Evolutionary conservation across 768 basidiomycete genomes (phyloP).

Genomic region (Mycena galericulata): DNA sequence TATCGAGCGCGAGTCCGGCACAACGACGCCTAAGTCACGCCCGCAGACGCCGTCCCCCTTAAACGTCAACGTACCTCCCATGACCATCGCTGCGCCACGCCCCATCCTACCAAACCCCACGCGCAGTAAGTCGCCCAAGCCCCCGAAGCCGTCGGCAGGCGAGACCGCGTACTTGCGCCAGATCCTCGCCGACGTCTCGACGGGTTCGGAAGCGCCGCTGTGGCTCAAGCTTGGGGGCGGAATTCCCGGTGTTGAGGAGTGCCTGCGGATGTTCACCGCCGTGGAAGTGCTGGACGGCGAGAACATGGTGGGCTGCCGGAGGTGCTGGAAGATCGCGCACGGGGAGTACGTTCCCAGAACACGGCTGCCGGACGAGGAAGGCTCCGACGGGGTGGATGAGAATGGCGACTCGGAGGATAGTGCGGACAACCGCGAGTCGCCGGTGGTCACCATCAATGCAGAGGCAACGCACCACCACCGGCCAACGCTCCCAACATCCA

Average conservation of each 20-base stretch:
- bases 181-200: slow-evolving; percentile 73
- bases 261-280: slow-evolving; percentile 87
- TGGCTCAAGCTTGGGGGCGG: slow-evolving; percentile 48
- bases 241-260: slow-evolving; percentile 78
- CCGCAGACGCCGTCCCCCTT: slow-evolving; percentile 16
- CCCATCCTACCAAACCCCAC: slow-evolving; percentile 37
- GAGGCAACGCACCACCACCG: slow-evolving; percentile 34
- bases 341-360: slow-evolving; percentile 57
- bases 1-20: neutral
- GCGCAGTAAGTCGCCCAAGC: slow-evolving; percentile 59
- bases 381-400: slow-evolving; percentile 47
- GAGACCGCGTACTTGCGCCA: slow-evolving; percentile 77
- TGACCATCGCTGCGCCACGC: slow-evolving; percentile 36
- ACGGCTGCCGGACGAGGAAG: slow-evolving; percentile 40
- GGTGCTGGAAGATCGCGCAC: slow-evolving; percentile 94
- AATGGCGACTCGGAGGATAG: slow-evolving; percentile 48
- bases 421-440: slow-evolving; percentile 43
- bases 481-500: slow-evolving; percentile 50
- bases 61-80: slow-evolving; percentile 21
- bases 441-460: neutral
- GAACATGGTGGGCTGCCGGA: slow-evolving; percentile 92
- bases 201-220: slow-evolving; percentile 19
- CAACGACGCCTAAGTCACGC: slow-evolving; percentile 17
- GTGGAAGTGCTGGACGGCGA: slow-evolving; percentile 96
- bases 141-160: slow-evolving; percentile 65